Evolutionary conservation across 306 rosid genomes (phyloP).

Genomic region (Sesbania bispinosa): DNA sequence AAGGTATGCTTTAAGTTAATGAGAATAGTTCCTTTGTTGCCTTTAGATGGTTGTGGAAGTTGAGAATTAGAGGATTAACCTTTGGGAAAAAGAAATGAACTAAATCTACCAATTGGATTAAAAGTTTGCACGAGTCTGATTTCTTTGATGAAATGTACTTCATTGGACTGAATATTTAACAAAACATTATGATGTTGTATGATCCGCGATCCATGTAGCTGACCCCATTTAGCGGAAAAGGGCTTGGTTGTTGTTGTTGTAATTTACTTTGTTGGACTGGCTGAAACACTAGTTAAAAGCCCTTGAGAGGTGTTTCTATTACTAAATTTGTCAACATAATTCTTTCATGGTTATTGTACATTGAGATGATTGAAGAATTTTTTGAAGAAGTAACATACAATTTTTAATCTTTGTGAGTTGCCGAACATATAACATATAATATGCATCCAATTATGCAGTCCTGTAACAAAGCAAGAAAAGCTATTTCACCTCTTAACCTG

Average conservation of each 20-base stretch:
- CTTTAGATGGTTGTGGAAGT: not conserved
- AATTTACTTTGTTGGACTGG: not conserved
- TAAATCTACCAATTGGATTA: not conserved
- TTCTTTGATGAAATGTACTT: not conserved
- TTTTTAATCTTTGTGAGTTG: not conserved
- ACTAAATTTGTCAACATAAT: not conserved
- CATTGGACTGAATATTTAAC: not conserved
- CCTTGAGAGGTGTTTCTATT: not conserved
- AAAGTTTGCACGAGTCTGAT: not conserved
- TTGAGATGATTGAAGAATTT: slow-evolving; percentile 6
- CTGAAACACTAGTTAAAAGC: not conserved
- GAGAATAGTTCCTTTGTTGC: not conserved
- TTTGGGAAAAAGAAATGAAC: not conserved
- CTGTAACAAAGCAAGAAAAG: not conserved
- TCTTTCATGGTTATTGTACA: not conserved
- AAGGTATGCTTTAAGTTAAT: slow-evolving; percentile 50
- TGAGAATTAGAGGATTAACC: not conserved
- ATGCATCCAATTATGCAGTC: not conserved
- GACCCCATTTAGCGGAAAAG: too few relatives aligned
- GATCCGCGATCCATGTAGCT: too few relatives aligned
- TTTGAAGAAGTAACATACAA: not conserved
- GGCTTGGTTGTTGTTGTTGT: too few relatives aligned
- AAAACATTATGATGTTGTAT: too few relatives aligned
- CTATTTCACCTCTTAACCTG: not conserved
- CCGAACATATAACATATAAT: not conserved